These are phyloP conservation scores for Chernovozyma aurita DNA, from an alignment of 1,139 yeast genomes.

Conservation along the genomic window DNA sequence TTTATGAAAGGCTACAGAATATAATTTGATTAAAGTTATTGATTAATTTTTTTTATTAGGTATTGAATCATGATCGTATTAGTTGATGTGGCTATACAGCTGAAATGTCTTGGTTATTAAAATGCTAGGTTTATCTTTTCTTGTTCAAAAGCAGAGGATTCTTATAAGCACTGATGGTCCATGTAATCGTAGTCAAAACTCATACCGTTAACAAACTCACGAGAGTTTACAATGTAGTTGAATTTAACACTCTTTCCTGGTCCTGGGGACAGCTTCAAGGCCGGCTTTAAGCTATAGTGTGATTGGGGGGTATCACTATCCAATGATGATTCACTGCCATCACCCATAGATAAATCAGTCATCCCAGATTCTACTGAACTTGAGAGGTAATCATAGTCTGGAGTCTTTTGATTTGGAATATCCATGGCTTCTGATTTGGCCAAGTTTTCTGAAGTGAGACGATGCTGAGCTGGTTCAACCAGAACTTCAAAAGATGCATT, in stretches of 20 bases:
- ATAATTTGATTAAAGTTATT: no score
- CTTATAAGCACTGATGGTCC: constrained; percentile 30
- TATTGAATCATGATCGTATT: no score
- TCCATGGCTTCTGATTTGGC: constrained; percentile 4
- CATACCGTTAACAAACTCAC: constrained; percentile 42
- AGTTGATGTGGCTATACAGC: no score
- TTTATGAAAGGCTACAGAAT: no score
- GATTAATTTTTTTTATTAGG: no score
- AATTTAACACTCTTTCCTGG: constrained; percentile 30
- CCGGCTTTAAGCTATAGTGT: constrained; percentile 7
- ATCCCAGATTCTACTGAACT: constrained; percentile 6
- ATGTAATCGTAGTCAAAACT: constrained; percentile 41
- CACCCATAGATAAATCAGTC: constrained; percentile 4
- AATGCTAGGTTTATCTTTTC: no score
- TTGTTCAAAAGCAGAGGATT: no score
- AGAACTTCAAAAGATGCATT: constrained; percentile 1
- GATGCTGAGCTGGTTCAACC: not conserved
- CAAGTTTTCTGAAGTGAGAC: constrained; percentile 1
- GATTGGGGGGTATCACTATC: not conserved
- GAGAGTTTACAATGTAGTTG: constrained; percentile 36
- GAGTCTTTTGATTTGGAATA: not conserved
- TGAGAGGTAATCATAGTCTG: not conserved
- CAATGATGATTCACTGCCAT: not conserved
- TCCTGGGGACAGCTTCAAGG: constrained; percentile 5
- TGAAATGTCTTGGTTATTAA: no score